These are phyloP conservation scores for Ceratocystis huliohia DNA, from an alignment of 2,329 filamentous ascomycete genomes.

Conservation along the genomic window DNA sequence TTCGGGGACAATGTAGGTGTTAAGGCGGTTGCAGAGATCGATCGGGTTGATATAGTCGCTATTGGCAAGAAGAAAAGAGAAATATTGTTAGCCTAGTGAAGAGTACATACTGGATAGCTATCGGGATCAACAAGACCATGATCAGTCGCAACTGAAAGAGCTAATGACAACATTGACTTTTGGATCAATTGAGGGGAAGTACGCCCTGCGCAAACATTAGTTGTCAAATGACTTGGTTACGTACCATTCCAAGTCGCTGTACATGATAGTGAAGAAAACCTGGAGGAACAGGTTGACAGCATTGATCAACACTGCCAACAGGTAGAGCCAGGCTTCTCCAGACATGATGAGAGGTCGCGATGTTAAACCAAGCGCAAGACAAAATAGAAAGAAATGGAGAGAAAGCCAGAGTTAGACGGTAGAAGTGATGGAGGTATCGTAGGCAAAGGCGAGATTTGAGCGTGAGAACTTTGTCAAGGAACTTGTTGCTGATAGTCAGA, in stretches of 20 bases:
- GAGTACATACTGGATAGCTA: neutral
- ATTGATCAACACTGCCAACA: slow-evolving; percentile 96
- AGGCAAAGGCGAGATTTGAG: slow-evolving; percentile 10
- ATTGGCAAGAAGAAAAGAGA: slow-evolving; percentile 19
- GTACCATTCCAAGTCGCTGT: slow-evolving; percentile 97
- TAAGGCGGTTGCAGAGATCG: slow-evolving; percentile 98
- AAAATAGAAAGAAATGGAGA: neutral
- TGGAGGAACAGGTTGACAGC: slow-evolving; percentile 99
- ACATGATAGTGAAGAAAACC: slow-evolving; percentile 99
- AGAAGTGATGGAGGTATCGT: neutral
- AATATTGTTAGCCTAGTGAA: neutral
- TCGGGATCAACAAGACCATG: neutral
- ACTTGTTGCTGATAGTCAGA: neutral
- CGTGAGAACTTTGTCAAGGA: neutral
- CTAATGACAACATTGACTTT: neutral
- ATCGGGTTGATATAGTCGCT: slow-evolving; percentile 99
- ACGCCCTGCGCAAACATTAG: neutral
- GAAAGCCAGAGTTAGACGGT: neutral
- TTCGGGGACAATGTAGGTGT: slow-evolving; percentile 98
- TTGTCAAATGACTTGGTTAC: slow-evolving; percentile 29
- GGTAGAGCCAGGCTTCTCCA: slow-evolving; percentile 95
- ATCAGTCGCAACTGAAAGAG: neutral
- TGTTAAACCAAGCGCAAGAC: neutral
- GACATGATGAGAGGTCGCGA: slow-evolving; percentile 49
- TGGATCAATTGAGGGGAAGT: neutral